Evolutionary conservation across 192 early-diverging fungal genomes (phyloP).

Genomic region (Mortierella alpina): DNA sequence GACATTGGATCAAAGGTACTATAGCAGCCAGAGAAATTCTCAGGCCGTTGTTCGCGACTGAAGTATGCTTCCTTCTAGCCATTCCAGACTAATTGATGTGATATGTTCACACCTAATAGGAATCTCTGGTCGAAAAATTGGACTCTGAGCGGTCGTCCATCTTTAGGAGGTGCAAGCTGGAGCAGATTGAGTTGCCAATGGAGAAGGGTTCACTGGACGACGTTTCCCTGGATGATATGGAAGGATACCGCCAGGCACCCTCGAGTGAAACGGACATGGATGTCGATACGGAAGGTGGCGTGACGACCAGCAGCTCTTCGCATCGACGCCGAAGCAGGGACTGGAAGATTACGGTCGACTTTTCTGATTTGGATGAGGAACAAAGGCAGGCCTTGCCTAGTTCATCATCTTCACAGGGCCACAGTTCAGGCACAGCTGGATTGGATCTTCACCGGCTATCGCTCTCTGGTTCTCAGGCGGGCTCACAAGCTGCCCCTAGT

Average conservation of each 20-base stretch:
- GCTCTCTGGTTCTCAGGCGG: slow-evolving; percentile 16
- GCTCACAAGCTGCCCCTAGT: not conserved
- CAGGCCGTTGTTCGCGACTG: too few relatives aligned
- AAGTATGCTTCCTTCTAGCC: not conserved
- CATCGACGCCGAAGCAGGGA: slow-evolving; percentile 46
- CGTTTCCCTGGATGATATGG: slow-evolving; percentile 76
- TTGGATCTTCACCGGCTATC: slow-evolving; percentile 37
- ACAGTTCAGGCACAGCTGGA: not conserved
- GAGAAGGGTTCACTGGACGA: slow-evolving; percentile 78
- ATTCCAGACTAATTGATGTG: not conserved
- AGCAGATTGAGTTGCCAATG: slow-evolving; percentile 92
- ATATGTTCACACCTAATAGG: slow-evolving; percentile 40
- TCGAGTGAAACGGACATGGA: slow-evolving; percentile 60
- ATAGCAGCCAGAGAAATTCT: not conserved
- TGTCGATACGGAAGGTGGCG: slow-evolving; percentile 48
- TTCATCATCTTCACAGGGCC: slow-evolving; percentile 4
- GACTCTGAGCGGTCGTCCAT: slow-evolving; percentile 82
- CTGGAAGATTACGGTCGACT: slow-evolving; percentile 72
- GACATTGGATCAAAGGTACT: slow-evolving; percentile 64
- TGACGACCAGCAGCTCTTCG: slow-evolving; percentile 4
- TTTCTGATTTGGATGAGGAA: slow-evolving; percentile 60
- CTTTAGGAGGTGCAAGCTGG: slow-evolving; percentile 90
- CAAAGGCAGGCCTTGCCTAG: slow-evolving; percentile 55
- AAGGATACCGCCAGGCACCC: slow-evolving; percentile 43
- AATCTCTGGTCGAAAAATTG: slow-evolving; percentile 83